Conservation (phyloP, 768 basidiomycete genomes). For the Lentinula guzmanii region DNA sequence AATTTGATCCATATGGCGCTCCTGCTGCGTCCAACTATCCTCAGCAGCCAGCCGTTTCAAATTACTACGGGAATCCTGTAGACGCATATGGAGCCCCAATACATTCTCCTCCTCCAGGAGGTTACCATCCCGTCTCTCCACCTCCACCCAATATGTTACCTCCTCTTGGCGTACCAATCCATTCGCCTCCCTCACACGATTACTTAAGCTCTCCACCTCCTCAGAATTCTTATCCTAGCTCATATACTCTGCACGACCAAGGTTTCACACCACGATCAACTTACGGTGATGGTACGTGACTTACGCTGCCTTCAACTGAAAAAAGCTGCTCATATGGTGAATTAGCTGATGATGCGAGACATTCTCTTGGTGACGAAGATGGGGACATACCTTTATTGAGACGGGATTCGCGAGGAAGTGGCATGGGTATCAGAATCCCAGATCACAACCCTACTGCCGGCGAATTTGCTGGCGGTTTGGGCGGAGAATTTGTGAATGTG, state of each 20-base stretch:
- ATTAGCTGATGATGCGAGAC: background rate
- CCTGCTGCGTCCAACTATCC: slow-evolving; percentile 17
- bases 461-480: slow-evolving; percentile 8
- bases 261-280: slow-evolving; percentile 3
- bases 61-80: background rate
- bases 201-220: slow-evolving; percentile 6
- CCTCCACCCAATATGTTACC: slow-evolving; percentile 6
- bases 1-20: slow-evolving; percentile 16
- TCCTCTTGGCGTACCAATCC: slow-evolving; percentile 4
- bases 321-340: slow-evolving; percentile 8
- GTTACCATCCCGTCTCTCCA: background rate
- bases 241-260: slow-evolving; percentile 16
- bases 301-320: slow-evolving; percentile 25
- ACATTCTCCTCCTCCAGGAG: slow-evolving; percentile 18
- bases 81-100: slow-evolving; percentile 15
- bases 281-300: slow-evolving; percentile 28
- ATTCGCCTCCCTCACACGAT: slow-evolving; percentile 1
- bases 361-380: slow-evolving; percentile 39
- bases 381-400: slow-evolving; percentile 66
- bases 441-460: slow-evolving; percentile 18
- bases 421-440: slow-evolving; percentile 19
- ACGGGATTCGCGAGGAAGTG: slow-evolving; percentile 25
- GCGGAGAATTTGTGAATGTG: slow-evolving; percentile 7
- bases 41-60: slow-evolving; percentile 11
- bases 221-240: slow-evolving; percentile 7